A percentile compares a stretch with the other conserved stretches of the same genome.
Evolutionary conservation across 2,329 filamentous ascomycete species (phyloP).

Genomic region (Chrysoporthe puriensis): DNA sequence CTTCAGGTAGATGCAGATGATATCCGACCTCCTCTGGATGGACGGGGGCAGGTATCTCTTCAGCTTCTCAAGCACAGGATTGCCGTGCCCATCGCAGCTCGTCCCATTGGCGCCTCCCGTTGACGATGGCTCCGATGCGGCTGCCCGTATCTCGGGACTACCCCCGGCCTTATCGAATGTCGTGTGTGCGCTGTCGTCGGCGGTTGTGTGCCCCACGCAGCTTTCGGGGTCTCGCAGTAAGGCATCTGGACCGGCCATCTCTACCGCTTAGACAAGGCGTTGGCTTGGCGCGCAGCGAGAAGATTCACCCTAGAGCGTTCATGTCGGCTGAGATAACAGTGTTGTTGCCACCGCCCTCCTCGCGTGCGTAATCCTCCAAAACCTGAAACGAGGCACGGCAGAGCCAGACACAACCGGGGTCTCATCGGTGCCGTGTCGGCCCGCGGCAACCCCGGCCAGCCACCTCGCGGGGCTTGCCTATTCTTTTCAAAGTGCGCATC

Average conservation of each 20-base stretch:
- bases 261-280: not conserved
- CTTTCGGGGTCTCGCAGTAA: slow-evolving; percentile 19
- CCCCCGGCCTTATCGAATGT: not conserved
- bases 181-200: not conserved
- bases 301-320: not conserved
- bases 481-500: too few relatives aligned
- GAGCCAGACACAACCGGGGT: too few relatives aligned
- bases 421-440: too few relatives aligned
- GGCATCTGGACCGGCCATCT: slow-evolving; percentile 14
- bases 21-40: slow-evolving; percentile 1
- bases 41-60: slow-evolving; percentile 12
- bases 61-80: slow-evolving; percentile 9
- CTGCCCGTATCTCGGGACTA: slow-evolving; percentile 13
- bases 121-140: slow-evolving; percentile 12
- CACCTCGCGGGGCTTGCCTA: too few relatives aligned
- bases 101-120: slow-evolving; percentile 1
- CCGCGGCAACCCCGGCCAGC: too few relatives aligned
- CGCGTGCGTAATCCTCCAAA: not conserved
- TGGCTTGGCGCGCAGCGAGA: not conserved
- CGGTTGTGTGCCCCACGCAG: slow-evolving; percentile 15
- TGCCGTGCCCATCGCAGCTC: not conserved
- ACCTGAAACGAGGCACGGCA: too few relatives aligned
- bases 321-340: not conserved
- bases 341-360: not conserved
- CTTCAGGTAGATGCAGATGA: slow-evolving; percentile 11